Base-by-base conservation (phyloP, 805 yeast genomes). In the Hanseniaspora jakobsenii region DNA sequence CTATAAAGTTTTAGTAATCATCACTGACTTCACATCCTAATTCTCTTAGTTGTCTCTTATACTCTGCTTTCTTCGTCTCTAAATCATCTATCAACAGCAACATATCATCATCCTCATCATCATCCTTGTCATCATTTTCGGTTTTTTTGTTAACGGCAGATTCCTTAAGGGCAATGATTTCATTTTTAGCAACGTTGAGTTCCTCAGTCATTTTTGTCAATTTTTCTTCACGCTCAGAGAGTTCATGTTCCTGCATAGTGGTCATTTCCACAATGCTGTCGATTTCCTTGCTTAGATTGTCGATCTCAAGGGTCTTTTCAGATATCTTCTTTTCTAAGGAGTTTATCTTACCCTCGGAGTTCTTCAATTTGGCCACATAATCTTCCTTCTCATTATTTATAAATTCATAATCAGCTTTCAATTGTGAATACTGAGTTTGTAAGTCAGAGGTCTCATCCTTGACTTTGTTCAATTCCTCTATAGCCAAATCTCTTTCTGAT, bases 61-160 rank as follows among this genome's bases (percentile, higher is more conserved):
- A 78, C 49, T 66, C 66, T 24, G 67, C 64, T 47, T 75, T 75
- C 50, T 71, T 73, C 39, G 79, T 85, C 48, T 85, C 94, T 52
- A 84, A 63, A 36, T 83, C 94, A 16, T 81, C 73, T 58, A 86
- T 75, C 16, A 86, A 63, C 19, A 84, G 61, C 76, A 85, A 71
- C 53, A 85, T 59, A 50, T 83, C 94, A 53, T 85, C 94, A 35
- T 53, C 18, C 49, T 59, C 58, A 24, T 59, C 41, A 40, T 49
- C 48, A 28, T 53, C 55, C 6, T 50, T 50, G 3, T 44, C 38
- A 14, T 44, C 38, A n/a, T 13, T 2, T 9, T 13, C 4, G 14
- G 14, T 36, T 16, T n/a, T n/a, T n/a, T n/a, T n/a, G n/a, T n/a
- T n/a, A n/a, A n/a, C n/a, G n/a, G n/a, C n/a, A n/a, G n/a, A n/a